Percentiles rank a stretch among this genome's conserved stretches.
phyloP scores from a whole-genome alignment of 2,329 filamentous ascomycete genomes.

The Lachnellula arida region DNA sequence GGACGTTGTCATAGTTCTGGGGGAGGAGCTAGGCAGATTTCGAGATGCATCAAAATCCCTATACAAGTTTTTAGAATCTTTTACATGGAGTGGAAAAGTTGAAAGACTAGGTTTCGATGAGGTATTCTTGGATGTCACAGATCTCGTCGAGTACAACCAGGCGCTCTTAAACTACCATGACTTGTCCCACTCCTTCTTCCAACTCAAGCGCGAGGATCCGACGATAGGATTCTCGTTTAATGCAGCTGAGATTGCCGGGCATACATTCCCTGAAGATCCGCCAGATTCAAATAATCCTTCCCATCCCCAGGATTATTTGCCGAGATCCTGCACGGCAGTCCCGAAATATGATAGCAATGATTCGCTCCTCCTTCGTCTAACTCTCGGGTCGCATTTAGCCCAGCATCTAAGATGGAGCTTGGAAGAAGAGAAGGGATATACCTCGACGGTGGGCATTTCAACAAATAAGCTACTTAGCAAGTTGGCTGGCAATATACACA shows the following conservation, averaged over 20 bases:
- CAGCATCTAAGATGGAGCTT: slow-evolving; percentile 66
- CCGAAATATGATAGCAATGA: slow-evolving; percentile 11
- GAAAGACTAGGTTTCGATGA: slow-evolving; percentile 91
- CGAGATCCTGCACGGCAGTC: slow-evolving; percentile 35
- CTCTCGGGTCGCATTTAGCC: slow-evolving; percentile 78
- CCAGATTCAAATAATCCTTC: slow-evolving; percentile 30
- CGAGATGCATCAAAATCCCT: slow-evolving; percentile 80
- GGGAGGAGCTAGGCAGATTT: slow-evolving; percentile 82
- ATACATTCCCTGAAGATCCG: slow-evolving; percentile 27
- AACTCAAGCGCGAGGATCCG: slow-evolving; percentile 67
- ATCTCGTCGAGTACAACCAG: slow-evolving; percentile 79
- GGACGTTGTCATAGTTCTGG: slow-evolving; percentile 78
- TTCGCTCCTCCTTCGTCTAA: slow-evolving; percentile 46
- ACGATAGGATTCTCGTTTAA: slow-evolving; percentile 78
- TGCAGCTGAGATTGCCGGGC: slow-evolving; percentile 61
- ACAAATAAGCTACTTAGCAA: slow-evolving; percentile 86
- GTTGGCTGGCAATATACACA: slow-evolving; percentile 76
- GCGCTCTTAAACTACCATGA: slow-evolving; percentile 63
- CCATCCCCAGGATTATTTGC: not conserved
- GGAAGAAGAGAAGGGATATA: slow-evolving; percentile 75
- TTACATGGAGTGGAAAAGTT: slow-evolving; percentile 72
- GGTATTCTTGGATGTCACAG: slow-evolving; percentile 68
- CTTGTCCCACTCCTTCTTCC: slow-evolving; percentile 70
- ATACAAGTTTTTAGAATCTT: slow-evolving; percentile 65
- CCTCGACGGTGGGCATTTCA: slow-evolving; percentile 80